phyloP scores from a whole-genome alignment of 2,329 filamentous ascomycete species.

The Sporothrix pallida region DNA sequence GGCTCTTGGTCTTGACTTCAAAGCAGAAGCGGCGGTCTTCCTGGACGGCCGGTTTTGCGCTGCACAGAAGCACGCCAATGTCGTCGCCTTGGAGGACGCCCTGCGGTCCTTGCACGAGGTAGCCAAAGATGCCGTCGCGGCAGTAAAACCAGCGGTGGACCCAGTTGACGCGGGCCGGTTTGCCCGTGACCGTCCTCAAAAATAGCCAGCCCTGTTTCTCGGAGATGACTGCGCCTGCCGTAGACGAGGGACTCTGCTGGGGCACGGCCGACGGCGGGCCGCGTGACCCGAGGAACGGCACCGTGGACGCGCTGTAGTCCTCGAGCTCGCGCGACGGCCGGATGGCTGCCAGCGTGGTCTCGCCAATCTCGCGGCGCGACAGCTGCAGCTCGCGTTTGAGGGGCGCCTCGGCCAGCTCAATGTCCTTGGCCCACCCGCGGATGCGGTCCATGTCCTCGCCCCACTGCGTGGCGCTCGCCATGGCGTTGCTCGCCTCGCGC shows the following conservation, averaged over 20 bases:
- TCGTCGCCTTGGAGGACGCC: slow-evolving; percentile 96
- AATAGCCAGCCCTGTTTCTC: slow-evolving; percentile 98
- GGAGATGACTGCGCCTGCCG: slow-evolving; percentile 51
- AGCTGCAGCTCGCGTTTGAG: slow-evolving; percentile 82
- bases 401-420: slow-evolving; percentile 84
- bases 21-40: slow-evolving; percentile 97
- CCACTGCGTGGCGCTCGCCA: slow-evolving; percentile 69
- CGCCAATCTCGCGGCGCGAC: slow-evolving; percentile 82
- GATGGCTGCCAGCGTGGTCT: slow-evolving; percentile 70
- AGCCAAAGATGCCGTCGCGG: slow-evolving; percentile 94
- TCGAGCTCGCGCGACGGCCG: slow-evolving; percentile 91
- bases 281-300: slow-evolving; percentile 79
- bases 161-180: slow-evolving; percentile 90
- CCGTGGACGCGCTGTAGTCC: slow-evolving; percentile 87
- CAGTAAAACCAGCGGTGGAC: slow-evolving; percentile 93
- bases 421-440: slow-evolving; percentile 89
- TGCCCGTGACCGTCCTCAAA: slow-evolving; percentile 78
- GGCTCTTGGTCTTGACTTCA: slow-evolving; percentile 97
- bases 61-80: slow-evolving; percentile 92
- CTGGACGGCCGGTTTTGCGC: slow-evolving; percentile 84
- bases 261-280: slow-evolving; percentile 54
- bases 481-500: slow-evolving; percentile 59
- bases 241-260: background rate
- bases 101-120: slow-evolving; percentile 81
- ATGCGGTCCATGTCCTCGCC: slow-evolving; percentile 86